Conservation (phyloP, 495 filamentous ascomycete species). For the Astrothelium macrocarpum region DNA sequence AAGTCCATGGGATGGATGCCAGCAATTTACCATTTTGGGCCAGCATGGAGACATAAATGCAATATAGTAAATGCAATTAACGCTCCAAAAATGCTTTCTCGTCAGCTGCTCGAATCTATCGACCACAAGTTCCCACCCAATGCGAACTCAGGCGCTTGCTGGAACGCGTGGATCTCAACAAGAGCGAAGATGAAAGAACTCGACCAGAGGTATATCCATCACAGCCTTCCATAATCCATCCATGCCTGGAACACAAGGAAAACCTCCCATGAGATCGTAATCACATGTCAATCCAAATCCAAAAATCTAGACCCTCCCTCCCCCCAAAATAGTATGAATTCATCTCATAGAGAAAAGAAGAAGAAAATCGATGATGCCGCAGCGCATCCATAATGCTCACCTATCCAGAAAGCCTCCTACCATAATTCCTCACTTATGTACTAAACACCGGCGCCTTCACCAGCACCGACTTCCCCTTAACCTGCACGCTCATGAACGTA, state of each 20-base stretch:
- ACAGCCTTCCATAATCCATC: background rate
- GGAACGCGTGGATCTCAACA: background rate
- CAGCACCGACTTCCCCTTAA: slow-evolving; percentile 72
- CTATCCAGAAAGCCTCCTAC: background rate
- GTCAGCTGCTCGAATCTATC: background rate
- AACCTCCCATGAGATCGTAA: background rate
- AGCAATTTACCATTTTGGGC: too few relatives aligned
- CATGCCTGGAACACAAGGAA: background rate
- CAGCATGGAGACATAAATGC: too few relatives aligned
- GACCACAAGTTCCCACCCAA: background rate
- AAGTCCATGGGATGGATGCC: too few relatives aligned
- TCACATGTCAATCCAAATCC: background rate
- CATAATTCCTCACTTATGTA: background rate
- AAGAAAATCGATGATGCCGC: background rate
- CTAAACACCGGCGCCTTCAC: slow-evolving; percentile 77
- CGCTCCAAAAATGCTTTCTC: background rate
- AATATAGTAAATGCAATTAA: too few relatives aligned
- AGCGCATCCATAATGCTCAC: too few relatives aligned
- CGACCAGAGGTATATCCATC: slow-evolving; percentile 6
- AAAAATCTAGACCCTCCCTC: too few relatives aligned
- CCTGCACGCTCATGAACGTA: slow-evolving; percentile 77
- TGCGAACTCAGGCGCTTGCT: background rate
- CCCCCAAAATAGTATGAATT: too few relatives aligned
- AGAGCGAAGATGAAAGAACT: background rate
- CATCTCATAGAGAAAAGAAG: background rate